These are phyloP conservation scores for Backusella sp. DNA, from an alignment of 192 early-diverging fungal genomes.

Conservation along the genomic window DNA sequence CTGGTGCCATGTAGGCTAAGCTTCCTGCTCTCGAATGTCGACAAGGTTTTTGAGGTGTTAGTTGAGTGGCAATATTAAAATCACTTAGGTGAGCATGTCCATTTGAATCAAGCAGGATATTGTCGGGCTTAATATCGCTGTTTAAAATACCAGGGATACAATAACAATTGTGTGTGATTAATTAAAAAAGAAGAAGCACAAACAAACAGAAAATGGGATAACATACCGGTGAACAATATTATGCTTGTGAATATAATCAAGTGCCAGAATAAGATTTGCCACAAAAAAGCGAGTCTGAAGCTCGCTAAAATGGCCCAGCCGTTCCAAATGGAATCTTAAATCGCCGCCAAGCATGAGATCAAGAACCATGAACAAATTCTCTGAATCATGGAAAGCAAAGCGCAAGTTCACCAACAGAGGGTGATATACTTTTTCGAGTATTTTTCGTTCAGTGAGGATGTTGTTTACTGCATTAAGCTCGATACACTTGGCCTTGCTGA, in stretches of 20 bases:
- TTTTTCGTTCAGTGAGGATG: constrained; percentile 82
- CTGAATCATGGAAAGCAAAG: constrained; percentile 94
- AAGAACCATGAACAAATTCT: constrained; percentile 88
- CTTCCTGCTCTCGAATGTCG: constrained; percentile 73
- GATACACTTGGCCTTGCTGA: constrained; percentile 93
- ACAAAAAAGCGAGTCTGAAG: constrained; percentile 64
- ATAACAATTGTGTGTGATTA: not conserved
- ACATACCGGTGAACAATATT: constrained; percentile 65
- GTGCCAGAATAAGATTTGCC: constrained; percentile 62
- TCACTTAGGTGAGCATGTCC: constrained; percentile 83
- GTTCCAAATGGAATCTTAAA: constrained; percentile 84
- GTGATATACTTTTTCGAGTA: constrained; percentile 85
- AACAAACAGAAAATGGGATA: not conserved
- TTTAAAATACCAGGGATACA: constrained; percentile 6
- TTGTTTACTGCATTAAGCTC: constrained; percentile 84
- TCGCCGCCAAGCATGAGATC: constrained; percentile 96
- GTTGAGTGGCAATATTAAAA: constrained; percentile 83
- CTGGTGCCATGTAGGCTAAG: constrained; percentile 88
- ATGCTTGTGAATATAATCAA: constrained; percentile 67
- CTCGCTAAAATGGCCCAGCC: constrained; percentile 63
- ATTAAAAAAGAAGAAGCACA: not conserved
- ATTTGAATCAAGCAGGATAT: constrained; percentile 72
- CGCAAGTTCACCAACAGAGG: constrained; percentile 86
- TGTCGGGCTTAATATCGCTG: constrained; percentile 85
- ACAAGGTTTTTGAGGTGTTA: constrained; percentile 55